Evolutionary conservation across 192 early-diverging fungal species (phyloP), one percentile per base, ranked within the genome.

Genomic region (Backusella circina): DNA sequence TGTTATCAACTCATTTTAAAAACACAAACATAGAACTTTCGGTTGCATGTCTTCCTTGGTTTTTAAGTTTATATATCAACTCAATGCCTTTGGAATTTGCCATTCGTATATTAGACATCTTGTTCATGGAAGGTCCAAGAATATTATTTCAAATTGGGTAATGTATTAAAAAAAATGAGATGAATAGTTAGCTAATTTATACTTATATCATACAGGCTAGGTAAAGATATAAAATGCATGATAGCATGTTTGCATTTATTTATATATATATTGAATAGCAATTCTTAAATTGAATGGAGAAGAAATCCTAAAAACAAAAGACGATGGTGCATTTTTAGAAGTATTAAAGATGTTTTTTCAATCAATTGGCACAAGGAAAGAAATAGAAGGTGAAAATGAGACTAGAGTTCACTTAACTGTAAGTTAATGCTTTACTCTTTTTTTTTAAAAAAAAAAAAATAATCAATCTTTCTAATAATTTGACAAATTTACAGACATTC

Each of bases 11-110:
- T 16, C 94, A 96, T 74, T 90, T 99, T 44, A 91, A 92, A 54
- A 91, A 90, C 67, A 86, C 91, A 50, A 97, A 98, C 76, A 95
- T 98, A 35, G 96, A 99, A 82, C 85, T 99, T 9, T 97, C 96
- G 0, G 95, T 99, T 0, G 97, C 95, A 6, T 98, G 96, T 79
- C 83, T 99, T 72, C 96, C 97, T 6, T 99, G 98, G 98, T 98
- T 99, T 84, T 81, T 99, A 69, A 97, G 94, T 38, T 79, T 99
- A 66, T 99, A 91, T 82, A 93, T 99, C 85, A 99, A 99, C 84
- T 95, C 96, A 5, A 93, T 99, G 88, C 97, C 98, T 10, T 79
- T 99, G 26, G 78, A 91, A 8, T 97, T 92, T 76, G 93, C 96
- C 5, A 86, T 96, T 72, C 84, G 97, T 28, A 90, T 98, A 28